phyloP scores from a whole-genome alignment of 2,329 filamentous ascomycete species.

The Neoascochyta sp. region DNA sequence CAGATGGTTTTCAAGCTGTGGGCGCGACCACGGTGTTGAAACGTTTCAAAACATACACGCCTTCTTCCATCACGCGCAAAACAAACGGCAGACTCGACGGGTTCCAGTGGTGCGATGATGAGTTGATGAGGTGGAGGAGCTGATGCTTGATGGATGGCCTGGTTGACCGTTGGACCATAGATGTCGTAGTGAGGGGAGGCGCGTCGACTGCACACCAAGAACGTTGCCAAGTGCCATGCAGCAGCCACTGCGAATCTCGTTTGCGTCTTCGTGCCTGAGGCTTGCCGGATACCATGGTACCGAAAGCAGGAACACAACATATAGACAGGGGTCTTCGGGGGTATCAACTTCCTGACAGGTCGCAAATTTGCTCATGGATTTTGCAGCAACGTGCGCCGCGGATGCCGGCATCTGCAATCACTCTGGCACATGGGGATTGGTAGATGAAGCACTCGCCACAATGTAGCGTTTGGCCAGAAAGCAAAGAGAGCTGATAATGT shows the following conservation, averaged over 20 bases:
- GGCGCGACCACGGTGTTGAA: constrained; percentile 9
- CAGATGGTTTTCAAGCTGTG: constrained; percentile 13
- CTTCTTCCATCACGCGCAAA: too few species aligned
- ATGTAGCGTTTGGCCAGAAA: too few species aligned
- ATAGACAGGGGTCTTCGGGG: too few species aligned
- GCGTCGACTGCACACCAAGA: constrained; percentile 16
- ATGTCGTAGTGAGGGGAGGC: constrained; percentile 8
- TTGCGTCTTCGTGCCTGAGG: constrained; percentile 21
- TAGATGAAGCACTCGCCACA: too few species aligned
- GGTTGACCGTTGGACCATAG: too few species aligned
- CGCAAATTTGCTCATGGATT: constrained; percentile 21
- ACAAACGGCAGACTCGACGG: too few species aligned
- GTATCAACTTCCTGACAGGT: constrained; percentile 18
- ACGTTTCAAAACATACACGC: constrained; percentile 13
- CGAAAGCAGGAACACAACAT: too few species aligned
- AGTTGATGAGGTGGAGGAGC: neutral
- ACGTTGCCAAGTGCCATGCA: constrained; percentile 19
- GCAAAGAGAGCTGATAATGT: too few species aligned
- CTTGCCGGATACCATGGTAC: too few species aligned
- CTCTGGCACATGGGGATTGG: too few species aligned
- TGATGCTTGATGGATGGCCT: too few species aligned
- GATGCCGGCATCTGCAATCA: constrained; percentile 24
- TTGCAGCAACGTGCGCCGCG: constrained; percentile 14
- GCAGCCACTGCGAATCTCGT: constrained; percentile 22
- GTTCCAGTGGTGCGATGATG: too few species aligned